Base-by-base conservation (phyloP, 768 basidiomycete genomes). In the Melanogaster broomeanus region DNA sequence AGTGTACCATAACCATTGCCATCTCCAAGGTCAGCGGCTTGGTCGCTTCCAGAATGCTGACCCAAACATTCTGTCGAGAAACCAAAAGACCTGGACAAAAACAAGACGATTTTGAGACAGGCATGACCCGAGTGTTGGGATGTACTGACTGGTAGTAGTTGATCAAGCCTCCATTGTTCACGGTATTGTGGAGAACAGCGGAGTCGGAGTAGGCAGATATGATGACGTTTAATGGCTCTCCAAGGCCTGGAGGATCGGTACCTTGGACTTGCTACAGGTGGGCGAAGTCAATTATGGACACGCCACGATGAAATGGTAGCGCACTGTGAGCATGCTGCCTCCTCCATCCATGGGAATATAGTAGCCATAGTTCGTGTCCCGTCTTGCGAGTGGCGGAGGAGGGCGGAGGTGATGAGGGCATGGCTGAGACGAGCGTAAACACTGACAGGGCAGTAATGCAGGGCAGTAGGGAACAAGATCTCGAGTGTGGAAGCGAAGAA, bases 211-310 rank as follows among this genome's bases (percentile, higher is more conserved):
- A 76, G 9, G 79, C 88, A 21, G 88, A 85, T 19, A 97, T 72
- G 60, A 97, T 89, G 48, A 77, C 75, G 60, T 97, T 97, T 39
- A 96, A 68, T 6, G 93, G 93, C 72, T 96, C 94, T 31, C 91
- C 91, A 43, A 88, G 83, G 7, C 88, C 90, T 40, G 73, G 63
- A 3, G 89, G 88, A 60, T 72, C 84, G 8, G 90, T 90, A 16
- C 65, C 58, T 11, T 72, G 73, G 7, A 82, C 77, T 68, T 76
- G 57, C 84, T 88, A 55, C 7, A 58, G 47, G 24, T 47, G 55
- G 25, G 48, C 49, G 34, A 22, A 27, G 39, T n/a, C 1, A n/a
- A 4, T 42, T 21, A 39, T 51, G 44, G 16, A 13, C 21, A 31
- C 30, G 16, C 18, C 34, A 13, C 19, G 28, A 48, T 49, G 40